Base-by-base conservation (phyloP, 2,329 filamentous ascomycete species). In the Aspergillus fructus region DNA sequence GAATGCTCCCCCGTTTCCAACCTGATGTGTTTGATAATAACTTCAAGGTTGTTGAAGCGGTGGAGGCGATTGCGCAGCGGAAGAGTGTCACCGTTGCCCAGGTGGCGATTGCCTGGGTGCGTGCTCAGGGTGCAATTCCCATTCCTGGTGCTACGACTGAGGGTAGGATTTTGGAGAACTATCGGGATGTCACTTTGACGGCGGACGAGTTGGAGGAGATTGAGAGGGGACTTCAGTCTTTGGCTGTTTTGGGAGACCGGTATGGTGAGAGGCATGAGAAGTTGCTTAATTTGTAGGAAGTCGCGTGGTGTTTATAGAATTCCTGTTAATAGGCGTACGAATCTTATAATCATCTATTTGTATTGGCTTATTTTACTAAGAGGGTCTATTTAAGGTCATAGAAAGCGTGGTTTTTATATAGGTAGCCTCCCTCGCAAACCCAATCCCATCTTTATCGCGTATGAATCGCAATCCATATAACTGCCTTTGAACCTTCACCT, bases 41-140 rank as follows among this genome's bases (percentile, higher is more conserved):
- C 71, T 65, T 90, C 8, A 72, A 85, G 67, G 79, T 91, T 5
- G 84, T 86, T 9, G 62, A 78, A 6, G 77, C 84, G 56, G 72
- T 91, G 12, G 75, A 85, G 67, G 74, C 75, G 23, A 66, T 91
- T 39, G 87, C 88, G 1, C 68, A 76, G 63, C 77, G 78, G 64
- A 90, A 89, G 74, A 79, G 79, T 0, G 83, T 79, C 66, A 88
- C 85, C 0, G 68, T 83, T 4, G 80, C 81, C 1, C 88, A 91
- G 74, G 76, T 91, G 27, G 88, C 87, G 13, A 76, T 91, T 53
- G 81, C 79, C 50, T 92, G 88, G 87, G 73, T 85, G 3, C 64
- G 79, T 45, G 72, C 78, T 1, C 74, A 85, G 41, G 81, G 78
- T 42, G 51, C 70, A 21, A 64, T 76, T 5, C 69, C 71, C 1